Base-by-base conservation (phyloP, 164 flowering plant genomes). In the Dillenia suffruticosa region DNA sequence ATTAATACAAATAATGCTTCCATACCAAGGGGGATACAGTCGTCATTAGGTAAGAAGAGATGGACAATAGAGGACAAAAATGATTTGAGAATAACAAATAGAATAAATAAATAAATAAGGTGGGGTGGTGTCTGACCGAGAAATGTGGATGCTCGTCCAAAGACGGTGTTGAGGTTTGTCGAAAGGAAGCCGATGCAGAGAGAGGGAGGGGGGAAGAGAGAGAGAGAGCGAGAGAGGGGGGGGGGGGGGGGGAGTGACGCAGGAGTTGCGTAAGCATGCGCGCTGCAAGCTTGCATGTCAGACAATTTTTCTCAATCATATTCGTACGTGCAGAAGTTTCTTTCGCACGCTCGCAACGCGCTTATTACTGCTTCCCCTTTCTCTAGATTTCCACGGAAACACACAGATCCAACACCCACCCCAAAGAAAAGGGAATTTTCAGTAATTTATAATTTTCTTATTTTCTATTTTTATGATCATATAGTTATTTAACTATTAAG, bases 241-340 rank as follows among this genome's bases (percentile, higher is more conserved):
- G n/a, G 13, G 15, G 15, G 10, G 19, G 44, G 19, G 4, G 24
- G 16, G 9, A 67, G 52, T 69, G 68, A 69, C 72, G 72, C 63
- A 50, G 26, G 2, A 26, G 0, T 22, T 1, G 17, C 9, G 70
- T 62, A 65, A 61, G 56, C 65, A 11, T 51, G 11, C 17, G 60
- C 13, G n/a, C 44, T 1, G 5, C 49, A 32, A 32, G 40, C 40
- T 32, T 32, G 40, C 7, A 32, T 32, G 40, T 5, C 40, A 6
- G 40, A 32, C 0, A 32, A 32, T 32, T 2, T 57, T n/a, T 46
- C 60, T 10, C 45, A 24, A 32, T 32, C 40, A 4, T 4, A 32
- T 32, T 17, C 58, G 43, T 58, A 59, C 69, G 69, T 66, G 59
- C 54, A 43, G 63, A 59, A 53, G 40, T 54, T 66, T 59, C 63